phyloP scores from a whole-genome alignment of 768 basidiomycete genomes.

The Lentinula sp. region DNA sequence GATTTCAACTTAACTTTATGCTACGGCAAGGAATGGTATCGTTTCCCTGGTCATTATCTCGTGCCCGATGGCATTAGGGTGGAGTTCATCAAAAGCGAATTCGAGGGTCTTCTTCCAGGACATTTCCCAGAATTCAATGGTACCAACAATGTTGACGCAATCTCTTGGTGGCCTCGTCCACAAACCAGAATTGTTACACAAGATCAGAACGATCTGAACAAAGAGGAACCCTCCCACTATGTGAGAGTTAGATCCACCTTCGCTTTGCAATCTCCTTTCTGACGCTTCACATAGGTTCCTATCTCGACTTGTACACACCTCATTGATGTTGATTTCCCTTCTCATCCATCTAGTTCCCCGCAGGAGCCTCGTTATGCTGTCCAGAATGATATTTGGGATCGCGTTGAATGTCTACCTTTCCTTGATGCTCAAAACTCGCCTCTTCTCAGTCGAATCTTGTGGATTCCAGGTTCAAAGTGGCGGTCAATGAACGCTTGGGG shows the following conservation, averaged over 20 bases:
- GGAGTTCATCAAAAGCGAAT: slow-evolving; percentile 89
- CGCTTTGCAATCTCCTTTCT: slow-evolving; percentile 1
- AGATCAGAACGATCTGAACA: slow-evolving; percentile 85
- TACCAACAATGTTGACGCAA: slow-evolving; percentile 20
- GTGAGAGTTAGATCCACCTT: slow-evolving; percentile 33
- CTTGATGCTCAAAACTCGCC: slow-evolving; percentile 76
- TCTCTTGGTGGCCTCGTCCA: slow-evolving; percentile 46
- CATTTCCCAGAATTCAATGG: slow-evolving; percentile 54
- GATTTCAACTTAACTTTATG: slow-evolving; percentile 75
- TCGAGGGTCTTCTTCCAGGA: slow-evolving; percentile 82
- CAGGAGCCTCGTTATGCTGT: slow-evolving; percentile 79
- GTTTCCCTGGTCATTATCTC: slow-evolving; percentile 88
- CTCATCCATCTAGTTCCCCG: slow-evolving; percentile 44
- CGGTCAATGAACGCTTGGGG: slow-evolving; percentile 70
- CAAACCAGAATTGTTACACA: slow-evolving; percentile 56
- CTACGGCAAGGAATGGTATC: slow-evolving; percentile 92
- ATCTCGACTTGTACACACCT: slow-evolving; percentile 80
- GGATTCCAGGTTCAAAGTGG: slow-evolving; percentile 72
- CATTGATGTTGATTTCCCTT: slow-evolving; percentile 84
- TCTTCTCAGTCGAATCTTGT: slow-evolving; percentile 68
- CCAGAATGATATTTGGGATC: slow-evolving; percentile 69
- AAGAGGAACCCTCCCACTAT: slow-evolving; percentile 70
- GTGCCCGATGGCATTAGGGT: slow-evolving; percentile 78
- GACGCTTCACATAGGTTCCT: slow-evolving; percentile 44
- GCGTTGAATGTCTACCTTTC: slow-evolving; percentile 75